phyloP scores from a whole-genome alignment of 768 basidiomycete genomes.

The Mycena epipterygia region DNA sequence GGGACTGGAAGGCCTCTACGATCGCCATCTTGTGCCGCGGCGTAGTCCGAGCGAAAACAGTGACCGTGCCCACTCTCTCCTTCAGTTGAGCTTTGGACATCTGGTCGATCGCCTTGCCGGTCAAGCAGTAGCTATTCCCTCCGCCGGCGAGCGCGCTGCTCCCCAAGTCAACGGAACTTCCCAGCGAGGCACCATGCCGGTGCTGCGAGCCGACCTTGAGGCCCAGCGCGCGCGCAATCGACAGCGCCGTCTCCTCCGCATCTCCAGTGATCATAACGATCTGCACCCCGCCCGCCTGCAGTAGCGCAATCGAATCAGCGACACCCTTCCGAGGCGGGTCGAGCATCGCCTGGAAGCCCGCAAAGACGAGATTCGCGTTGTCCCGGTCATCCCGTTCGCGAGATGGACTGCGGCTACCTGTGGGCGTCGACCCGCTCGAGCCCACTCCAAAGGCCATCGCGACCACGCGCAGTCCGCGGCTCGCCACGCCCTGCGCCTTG shows the following conservation, averaged over 20 bases:
- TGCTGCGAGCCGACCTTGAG: slow-evolving; percentile 79
- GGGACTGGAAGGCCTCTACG: slow-evolving; percentile 91
- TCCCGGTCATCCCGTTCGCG: slow-evolving; percentile 20
- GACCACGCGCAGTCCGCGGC: slow-evolving; percentile 86
- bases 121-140: slow-evolving; percentile 66
- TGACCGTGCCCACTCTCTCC: slow-evolving; percentile 85
- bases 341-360: slow-evolving; percentile 94
- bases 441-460: slow-evolving; percentile 91
- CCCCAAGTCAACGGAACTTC: slow-evolving; percentile 40
- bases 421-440: slow-evolving; percentile 39
- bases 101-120: slow-evolving; percentile 87
- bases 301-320: slow-evolving; percentile 85
- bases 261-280: slow-evolving; percentile 99
- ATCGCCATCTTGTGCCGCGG: slow-evolving; percentile 99
- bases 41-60: slow-evolving; percentile 95
- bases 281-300: slow-evolving; percentile 91
- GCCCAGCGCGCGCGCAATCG: slow-evolving; percentile 90
- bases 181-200: slow-evolving; percentile 57
- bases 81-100: slow-evolving; percentile 85
- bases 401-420: slow-evolving; percentile 39
- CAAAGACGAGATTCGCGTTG: slow-evolving; percentile 82
- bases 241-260: slow-evolving; percentile 89
- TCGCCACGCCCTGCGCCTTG: slow-evolving; percentile 80
- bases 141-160: slow-evolving; percentile 32
- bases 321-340: slow-evolving; percentile 96